Evolutionary conservation across 768 basidiomycete genomes (phyloP).

Genomic region (Tephrocybe rancida): DNA sequence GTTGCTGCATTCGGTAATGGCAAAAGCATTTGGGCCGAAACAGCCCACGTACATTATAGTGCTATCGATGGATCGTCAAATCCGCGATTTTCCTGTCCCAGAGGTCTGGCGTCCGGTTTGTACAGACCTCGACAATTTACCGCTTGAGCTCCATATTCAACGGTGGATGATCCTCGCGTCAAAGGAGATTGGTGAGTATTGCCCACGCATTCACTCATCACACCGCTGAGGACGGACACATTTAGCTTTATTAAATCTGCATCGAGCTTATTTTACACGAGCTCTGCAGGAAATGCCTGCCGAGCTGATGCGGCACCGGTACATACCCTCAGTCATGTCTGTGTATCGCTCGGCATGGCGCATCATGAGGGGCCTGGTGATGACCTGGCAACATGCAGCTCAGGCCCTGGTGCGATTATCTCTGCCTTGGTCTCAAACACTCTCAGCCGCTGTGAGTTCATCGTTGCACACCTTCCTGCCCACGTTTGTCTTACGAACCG

Average conservation of each 20-base stretch:
- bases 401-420: constrained; percentile 46
- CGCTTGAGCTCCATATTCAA: constrained; percentile 35
- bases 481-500: not conserved
- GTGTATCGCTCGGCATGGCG: constrained; percentile 76
- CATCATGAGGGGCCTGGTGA: constrained; percentile 50
- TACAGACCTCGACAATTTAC: constrained; percentile 10
- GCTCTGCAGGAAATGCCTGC: constrained; percentile 61
- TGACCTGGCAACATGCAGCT: constrained; percentile 42
- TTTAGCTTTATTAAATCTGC: constrained; percentile 62
- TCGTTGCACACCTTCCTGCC: not conserved
- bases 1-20: constrained; percentile 53
- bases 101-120: constrained; percentile 41
- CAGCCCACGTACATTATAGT: constrained; percentile 53
- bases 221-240: too few species aligned
- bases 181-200: constrained; percentile 51
- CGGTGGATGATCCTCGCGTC: constrained; percentile 43
- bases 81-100: constrained; percentile 63
- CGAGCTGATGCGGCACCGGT: constrained; percentile 62
- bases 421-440: constrained; percentile 65
- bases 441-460: constrained; percentile 63
- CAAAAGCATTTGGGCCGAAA: constrained; percentile 53
- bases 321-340: constrained; percentile 70
- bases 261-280: constrained; percentile 69
- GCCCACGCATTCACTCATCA: not conserved
- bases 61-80: constrained; percentile 58